Percentiles rank a stretch among this genome's conserved stretches.
phyloP scores from a whole-genome alignment of 2,329 filamentous ascomycete species.

The Cercospora sojina region DNA sequence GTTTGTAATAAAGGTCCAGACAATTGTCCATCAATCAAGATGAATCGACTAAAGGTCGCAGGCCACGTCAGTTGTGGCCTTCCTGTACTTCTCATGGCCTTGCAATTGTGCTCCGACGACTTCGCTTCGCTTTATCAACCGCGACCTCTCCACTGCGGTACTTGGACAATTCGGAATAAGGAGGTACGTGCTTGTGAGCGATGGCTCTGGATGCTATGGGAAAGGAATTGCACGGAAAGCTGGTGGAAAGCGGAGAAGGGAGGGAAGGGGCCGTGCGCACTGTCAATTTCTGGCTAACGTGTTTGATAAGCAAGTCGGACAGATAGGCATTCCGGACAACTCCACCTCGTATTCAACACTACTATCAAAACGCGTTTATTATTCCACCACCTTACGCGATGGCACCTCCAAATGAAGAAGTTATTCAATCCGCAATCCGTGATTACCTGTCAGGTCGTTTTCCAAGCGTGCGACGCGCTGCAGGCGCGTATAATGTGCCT shows the following conservation, averaged over 20 bases:
- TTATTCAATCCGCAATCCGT: too few relatives aligned
- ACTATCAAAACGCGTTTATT: too few relatives aligned
- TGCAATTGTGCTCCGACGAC: neutral
- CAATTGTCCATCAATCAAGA: conserved; percentile 1
- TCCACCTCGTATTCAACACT: too few relatives aligned
- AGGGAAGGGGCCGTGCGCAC: neutral
- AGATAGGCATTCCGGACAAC: too few relatives aligned
- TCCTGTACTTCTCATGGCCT: neutral
- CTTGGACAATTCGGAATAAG: neutral
- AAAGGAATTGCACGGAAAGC: neutral
- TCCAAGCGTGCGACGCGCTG: too few relatives aligned
- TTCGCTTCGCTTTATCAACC: neutral
- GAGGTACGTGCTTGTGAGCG: neutral
- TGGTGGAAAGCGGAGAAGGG: neutral
- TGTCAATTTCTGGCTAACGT: neutral
- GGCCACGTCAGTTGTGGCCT: neutral
- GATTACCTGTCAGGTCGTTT: too few relatives aligned
- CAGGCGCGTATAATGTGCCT: too few relatives aligned
- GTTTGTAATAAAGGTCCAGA: too few relatives aligned
- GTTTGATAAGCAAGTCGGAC: too few relatives aligned
- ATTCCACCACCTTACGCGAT: too few relatives aligned
- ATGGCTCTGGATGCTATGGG: neutral
- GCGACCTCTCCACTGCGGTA: neutral
- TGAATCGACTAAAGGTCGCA: conserved; percentile 1
- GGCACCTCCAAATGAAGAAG: too few relatives aligned